A percentile compares a stretch with the other conserved stretches of the same genome.
These are phyloP conservation scores for Eucalyptus marginata DNA, from an alignment of 345 rosid genomes.

Conservation along the genomic window DNA sequence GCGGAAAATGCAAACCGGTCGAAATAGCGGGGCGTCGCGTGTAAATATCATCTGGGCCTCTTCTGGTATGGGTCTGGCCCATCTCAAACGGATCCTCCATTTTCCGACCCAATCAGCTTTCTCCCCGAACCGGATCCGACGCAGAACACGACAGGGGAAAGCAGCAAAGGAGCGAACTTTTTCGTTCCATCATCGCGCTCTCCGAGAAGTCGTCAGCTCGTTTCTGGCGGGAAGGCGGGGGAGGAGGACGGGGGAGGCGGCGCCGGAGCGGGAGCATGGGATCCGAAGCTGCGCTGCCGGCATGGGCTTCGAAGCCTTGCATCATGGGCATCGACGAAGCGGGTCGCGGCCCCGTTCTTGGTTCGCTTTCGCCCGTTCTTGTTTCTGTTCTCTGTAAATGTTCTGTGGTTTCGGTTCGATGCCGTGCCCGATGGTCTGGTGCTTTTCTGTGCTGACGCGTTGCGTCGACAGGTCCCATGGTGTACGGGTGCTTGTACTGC, in stretches of 20 bases:
- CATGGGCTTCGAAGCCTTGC: constrained; percentile 79
- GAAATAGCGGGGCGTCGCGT: neutral
- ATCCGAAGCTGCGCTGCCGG: constrained; percentile 13
- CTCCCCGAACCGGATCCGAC: neutral
- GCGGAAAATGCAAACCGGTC: neutral
- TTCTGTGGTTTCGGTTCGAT: neutral
- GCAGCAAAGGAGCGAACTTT: neutral
- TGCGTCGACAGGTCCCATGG: constrained; percentile 75
- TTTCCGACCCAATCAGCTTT: neutral
- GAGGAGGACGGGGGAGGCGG: neutral
- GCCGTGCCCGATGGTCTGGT: neutral
- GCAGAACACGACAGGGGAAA: rapidly evolving
- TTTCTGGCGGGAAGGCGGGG: constrained; percentile 2
- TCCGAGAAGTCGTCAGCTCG: neutral
- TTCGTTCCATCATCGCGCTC: neutral
- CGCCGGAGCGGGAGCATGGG: constrained; percentile 7
- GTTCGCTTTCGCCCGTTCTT: constrained; percentile 3
- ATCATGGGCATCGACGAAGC: constrained; percentile 96
- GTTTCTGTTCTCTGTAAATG: neutral
- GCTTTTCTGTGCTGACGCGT: neutral
- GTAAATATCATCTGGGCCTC: neutral
- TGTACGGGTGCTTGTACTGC: constrained; percentile 91
- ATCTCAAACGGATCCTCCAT: neutral
- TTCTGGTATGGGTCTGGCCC: neutral
- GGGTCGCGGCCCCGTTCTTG: constrained; percentile 92